Conservation (phyloP, 441 rosid genomes). For the Kokia cookei region DNA sequence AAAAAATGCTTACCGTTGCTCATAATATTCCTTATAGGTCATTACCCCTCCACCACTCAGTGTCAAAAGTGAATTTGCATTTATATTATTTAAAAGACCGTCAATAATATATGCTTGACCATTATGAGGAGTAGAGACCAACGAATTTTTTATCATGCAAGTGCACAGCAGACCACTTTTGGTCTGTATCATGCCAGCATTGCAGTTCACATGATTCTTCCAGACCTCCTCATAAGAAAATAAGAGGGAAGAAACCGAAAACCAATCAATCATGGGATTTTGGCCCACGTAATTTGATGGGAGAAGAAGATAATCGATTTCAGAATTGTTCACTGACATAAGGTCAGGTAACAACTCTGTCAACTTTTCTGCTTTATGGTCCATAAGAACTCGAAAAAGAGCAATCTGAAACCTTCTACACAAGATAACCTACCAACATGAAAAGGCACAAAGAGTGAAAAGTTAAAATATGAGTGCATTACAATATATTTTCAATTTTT, state of each 20-base stretch:
- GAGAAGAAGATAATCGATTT: constrained; percentile 62
- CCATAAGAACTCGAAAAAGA: constrained; percentile 55
- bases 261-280: constrained; percentile 49
- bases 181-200: constrained; percentile 34
- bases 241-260: constrained; percentile 31
- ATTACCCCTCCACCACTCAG: constrained; percentile 30
- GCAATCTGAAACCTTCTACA: constrained; percentile 66
- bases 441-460: neutral
- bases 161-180: constrained; percentile 45
- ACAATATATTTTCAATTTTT: neutral
- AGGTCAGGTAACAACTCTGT: constrained; percentile 25
- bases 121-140: constrained; percentile 80
- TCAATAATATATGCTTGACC: constrained; percentile 48
- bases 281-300: constrained; percentile 28
- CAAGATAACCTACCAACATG: constrained; percentile 42
- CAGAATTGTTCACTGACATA: constrained; percentile 17
- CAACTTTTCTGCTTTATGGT: constrained; percentile 33
- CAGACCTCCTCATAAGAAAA: constrained; percentile 20
- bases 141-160: constrained; percentile 52
- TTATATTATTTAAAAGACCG: constrained; percentile 35
- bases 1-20: constrained; percentile 31
- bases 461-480: neutral
- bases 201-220: constrained; percentile 27
- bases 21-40: constrained; percentile 52
- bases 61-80: constrained; percentile 44